Percentiles rank a stretch among this genome's conserved stretches.
phyloP scores from a whole-genome alignment of 1,284 basidiomycete genomes.

The Coniferiporia sulphurascens region DNA sequence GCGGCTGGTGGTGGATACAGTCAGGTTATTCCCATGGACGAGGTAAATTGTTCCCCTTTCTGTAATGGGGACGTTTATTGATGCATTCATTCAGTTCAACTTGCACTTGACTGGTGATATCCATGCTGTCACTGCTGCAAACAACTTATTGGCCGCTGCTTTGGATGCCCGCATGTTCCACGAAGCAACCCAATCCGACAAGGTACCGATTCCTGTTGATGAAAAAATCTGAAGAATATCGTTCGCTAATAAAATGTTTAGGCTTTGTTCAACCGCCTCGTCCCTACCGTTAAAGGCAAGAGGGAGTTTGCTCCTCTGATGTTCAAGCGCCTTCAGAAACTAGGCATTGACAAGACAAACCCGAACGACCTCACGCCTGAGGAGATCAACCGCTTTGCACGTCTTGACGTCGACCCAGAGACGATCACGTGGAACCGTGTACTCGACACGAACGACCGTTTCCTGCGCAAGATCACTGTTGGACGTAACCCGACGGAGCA shows the following conservation, averaged over 20 bases:
- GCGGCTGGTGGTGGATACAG: constrained; percentile 98
- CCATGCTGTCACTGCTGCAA: constrained; percentile 96
- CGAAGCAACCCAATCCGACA: constrained; percentile 93
- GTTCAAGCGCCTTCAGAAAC: constrained; percentile 92
- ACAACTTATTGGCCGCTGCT: constrained; percentile 95
- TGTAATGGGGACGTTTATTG: constrained; percentile 2
- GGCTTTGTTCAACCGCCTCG: constrained; percentile 88
- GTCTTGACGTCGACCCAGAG: constrained; percentile 87
- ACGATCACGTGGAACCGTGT: constrained; percentile 99
- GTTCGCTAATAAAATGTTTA: constrained; percentile 23
- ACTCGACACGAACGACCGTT: constrained; percentile 94
- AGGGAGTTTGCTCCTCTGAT: constrained; percentile 95
- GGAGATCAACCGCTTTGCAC: constrained; percentile 85
- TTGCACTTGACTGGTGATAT: constrained; percentile 97
- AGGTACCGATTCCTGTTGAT: constrained; percentile 40
- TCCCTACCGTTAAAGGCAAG: constrained; percentile 91
- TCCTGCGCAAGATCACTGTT: constrained; percentile 91
- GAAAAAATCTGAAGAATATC: not conserved
- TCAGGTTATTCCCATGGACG: constrained; percentile 99
- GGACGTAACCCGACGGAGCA: constrained; percentile 90
- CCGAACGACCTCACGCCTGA: constrained; percentile 92
- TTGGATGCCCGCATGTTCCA: constrained; percentile 98
- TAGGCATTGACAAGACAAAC: constrained; percentile 93
- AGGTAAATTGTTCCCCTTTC: constrained; percentile 46
- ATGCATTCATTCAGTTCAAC: constrained; percentile 64